Evolutionary conservation across 2,329 filamentous ascomycete species (phyloP).

Genomic region (Pseudogymnoascus sp.): DNA sequence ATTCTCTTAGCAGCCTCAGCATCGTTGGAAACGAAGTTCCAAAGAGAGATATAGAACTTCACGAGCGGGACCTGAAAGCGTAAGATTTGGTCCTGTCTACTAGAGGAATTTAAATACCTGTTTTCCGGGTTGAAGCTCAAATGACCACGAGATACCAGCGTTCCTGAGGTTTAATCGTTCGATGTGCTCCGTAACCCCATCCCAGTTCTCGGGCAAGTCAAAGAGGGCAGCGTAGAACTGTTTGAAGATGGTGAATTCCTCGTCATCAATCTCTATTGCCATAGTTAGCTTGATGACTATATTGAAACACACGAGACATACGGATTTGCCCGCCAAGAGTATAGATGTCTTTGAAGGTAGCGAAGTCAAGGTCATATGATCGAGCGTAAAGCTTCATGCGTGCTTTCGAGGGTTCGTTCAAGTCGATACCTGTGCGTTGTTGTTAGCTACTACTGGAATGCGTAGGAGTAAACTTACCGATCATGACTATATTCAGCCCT

Average conservation of each 20-base stretch:
- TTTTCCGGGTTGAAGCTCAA: not conserved
- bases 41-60: not conserved
- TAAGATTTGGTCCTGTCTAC: too few species aligned
- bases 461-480: not conserved
- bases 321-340: not conserved
- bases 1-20: not conserved
- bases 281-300: too few species aligned
- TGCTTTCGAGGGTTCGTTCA: not conserved
- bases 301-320: not conserved
- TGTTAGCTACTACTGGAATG: not conserved
- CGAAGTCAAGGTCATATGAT: not conserved
- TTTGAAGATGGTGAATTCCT: not conserved
- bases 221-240: not conserved
- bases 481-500: not conserved
- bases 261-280: not conserved
- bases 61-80: not conserved
- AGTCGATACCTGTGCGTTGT: not conserved
- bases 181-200: not conserved
- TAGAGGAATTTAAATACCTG: not conserved
- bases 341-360: not conserved
- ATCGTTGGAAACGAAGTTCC: not conserved
- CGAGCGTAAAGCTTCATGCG: not conserved
- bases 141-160: not conserved
- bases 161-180: not conserved
- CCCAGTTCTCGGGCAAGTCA: not conserved